Evolutionary conservation across 345 rosid species (phyloP).

Genomic region (Linum usitatissimum): DNA sequence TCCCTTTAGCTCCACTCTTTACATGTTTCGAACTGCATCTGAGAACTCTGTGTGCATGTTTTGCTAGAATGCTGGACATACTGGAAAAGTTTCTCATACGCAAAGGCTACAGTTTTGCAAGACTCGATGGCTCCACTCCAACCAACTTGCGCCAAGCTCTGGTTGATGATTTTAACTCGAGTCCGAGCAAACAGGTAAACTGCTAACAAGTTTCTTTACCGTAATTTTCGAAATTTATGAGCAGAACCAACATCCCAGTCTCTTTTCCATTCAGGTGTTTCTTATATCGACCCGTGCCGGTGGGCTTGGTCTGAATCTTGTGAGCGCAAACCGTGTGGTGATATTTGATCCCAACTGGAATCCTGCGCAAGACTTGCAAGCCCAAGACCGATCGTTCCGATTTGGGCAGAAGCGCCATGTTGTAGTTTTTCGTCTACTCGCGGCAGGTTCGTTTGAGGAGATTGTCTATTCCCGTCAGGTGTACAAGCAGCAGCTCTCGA

Average conservation of each 20-base stretch:
- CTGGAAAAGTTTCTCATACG: slow-evolving; percentile 80
- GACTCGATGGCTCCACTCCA: slow-evolving; percentile 95
- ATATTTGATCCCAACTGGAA: slow-evolving; percentile 98
- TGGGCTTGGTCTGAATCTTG: slow-evolving; percentile 96
- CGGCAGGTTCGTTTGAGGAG: slow-evolving; percentile 95
- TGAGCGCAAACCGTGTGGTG: slow-evolving; percentile 87
- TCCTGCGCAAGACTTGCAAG: slow-evolving; percentile 89
- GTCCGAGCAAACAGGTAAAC: slow-evolving; percentile 85
- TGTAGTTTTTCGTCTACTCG: slow-evolving; percentile 83
- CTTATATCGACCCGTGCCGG: slow-evolving; percentile 98
- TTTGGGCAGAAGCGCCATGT: slow-evolving; percentile 94
- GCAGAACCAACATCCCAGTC: neutral
- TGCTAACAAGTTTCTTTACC: neutral
- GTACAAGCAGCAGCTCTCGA: slow-evolving; percentile 91
- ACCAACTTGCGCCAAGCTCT: slow-evolving; percentile 65
- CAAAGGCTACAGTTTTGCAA: slow-evolving; percentile 74
- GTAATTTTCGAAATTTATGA: neutral
- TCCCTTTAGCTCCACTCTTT: neutral
- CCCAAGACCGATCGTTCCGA: slow-evolving; percentile 91
- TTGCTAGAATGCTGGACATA: slow-evolving; percentile 80
- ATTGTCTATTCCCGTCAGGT: slow-evolving; percentile 82
- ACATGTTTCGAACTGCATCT: no score
- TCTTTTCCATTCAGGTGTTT: slow-evolving; percentile 47
- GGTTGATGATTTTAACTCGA: slow-evolving; percentile 79
- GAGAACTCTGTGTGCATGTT: slow-evolving; percentile 10